Evolutionary conservation across 495 filamentous ascomycete species (phyloP).

Genomic region (Aspergillus affinis): DNA sequence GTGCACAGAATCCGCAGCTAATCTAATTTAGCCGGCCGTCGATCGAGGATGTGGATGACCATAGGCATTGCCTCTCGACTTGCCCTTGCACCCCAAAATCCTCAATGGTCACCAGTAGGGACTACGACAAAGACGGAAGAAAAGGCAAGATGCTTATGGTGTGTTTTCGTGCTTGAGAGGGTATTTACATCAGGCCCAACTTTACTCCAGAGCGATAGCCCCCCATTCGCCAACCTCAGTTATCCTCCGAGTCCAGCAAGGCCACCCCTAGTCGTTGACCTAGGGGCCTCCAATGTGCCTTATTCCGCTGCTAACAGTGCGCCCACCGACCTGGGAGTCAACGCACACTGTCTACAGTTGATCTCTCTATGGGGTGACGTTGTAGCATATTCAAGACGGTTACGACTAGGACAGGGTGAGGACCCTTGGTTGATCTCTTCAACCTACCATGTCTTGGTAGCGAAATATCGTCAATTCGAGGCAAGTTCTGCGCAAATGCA

Average conservation of each 20-base stretch:
- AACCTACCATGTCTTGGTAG: neutral
- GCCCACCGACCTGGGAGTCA: slow-evolving; percentile 9
- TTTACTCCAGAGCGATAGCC: neutral
- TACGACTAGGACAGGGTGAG: slow-evolving; percentile 1
- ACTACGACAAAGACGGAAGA: neutral
- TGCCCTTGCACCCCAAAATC: neutral
- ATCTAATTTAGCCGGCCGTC: neutral
- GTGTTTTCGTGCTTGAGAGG: slow-evolving; percentile 12
- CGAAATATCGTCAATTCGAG: slow-evolving; percentile 9
- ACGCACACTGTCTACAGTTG: slow-evolving; percentile 8
- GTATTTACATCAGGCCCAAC: neutral
- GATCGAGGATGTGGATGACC: slow-evolving; percentile 10
- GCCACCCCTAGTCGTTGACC: neutral
- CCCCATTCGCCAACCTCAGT: neutral
- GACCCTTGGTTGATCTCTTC: slow-evolving; percentile 12
- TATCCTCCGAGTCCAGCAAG: slow-evolving; percentile 10
- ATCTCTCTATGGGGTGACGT: slow-evolving; percentile 9
- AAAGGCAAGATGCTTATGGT: slow-evolving; percentile 12
- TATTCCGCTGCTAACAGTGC: neutral
- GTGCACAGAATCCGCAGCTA: neutral
- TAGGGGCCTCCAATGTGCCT: neutral
- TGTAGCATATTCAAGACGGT: neutral
- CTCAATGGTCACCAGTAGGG: neutral
- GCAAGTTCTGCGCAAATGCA: slow-evolving; percentile 6
- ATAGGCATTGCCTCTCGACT: slow-evolving; percentile 12